phyloP scores from a whole-genome alignment of 177 flowering plant genomes.

The Tripterygium wilfordii region DNA sequence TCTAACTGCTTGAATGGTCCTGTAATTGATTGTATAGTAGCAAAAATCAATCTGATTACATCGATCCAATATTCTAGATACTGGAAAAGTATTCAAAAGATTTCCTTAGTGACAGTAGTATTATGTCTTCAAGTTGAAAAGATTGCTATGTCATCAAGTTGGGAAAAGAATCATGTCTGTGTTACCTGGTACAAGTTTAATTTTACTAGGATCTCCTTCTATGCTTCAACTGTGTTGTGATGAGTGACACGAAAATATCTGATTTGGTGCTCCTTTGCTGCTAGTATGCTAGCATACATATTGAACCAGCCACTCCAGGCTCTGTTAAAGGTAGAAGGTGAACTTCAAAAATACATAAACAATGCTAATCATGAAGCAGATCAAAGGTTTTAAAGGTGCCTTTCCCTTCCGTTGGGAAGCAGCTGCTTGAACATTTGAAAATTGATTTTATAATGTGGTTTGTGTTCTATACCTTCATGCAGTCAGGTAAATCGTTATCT shows the following conservation, averaged over 20 bases:
- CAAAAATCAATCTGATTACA: no score
- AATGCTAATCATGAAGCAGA: not conserved
- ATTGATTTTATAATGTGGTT: no score
- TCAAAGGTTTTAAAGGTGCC: not conserved
- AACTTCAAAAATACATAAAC: not conserved
- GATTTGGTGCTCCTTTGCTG: no score
- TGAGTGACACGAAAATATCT: not conserved
- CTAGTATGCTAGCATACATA: conserved; percentile 19
- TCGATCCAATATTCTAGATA: no score
- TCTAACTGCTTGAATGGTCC: no score
- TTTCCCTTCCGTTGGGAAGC: no score
- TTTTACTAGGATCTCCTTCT: not conserved
- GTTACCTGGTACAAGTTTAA: not conserved
- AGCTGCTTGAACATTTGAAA: no score
- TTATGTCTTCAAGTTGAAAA: no score
- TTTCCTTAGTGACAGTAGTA: no score
- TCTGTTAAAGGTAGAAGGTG: conserved; percentile 29
- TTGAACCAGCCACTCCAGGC: conserved; percentile 63
- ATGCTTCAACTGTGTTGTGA: not conserved
- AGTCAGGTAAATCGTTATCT: conserved; percentile 56
- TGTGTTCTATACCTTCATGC: conserved; percentile 51
- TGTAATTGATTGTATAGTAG: no score
- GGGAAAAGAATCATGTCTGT: not conserved
- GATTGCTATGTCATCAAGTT: no score
- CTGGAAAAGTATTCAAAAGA: no score